phyloP scores from a whole-genome alignment of 768 basidiomycete genomes.

The Trametes elegans region DNA sequence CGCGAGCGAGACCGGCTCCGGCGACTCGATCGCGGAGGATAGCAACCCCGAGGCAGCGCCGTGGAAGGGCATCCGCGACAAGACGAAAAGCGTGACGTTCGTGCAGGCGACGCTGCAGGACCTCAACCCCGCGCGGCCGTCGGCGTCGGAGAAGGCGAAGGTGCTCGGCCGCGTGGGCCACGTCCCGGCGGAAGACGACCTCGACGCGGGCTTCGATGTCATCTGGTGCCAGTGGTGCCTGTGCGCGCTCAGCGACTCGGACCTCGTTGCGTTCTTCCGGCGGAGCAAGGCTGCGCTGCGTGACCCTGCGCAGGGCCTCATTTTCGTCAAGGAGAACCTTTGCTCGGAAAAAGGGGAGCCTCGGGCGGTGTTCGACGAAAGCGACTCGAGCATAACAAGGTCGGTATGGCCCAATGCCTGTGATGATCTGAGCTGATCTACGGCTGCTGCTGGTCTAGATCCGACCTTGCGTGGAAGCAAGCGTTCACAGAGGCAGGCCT shows the following conservation, averaged over 20 bases:
- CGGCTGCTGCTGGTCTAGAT: slow-evolving; percentile 46
- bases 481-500: slow-evolving; percentile 76
- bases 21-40: slow-evolving; percentile 14
- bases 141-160: slow-evolving; percentile 32
- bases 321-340: slow-evolving; percentile 91
- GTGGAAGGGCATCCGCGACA: slow-evolving; percentile 71
- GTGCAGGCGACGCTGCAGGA: slow-evolving; percentile 77
- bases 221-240: slow-evolving; percentile 99
- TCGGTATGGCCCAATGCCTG: slow-evolving; percentile 26
- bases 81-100: slow-evolving; percentile 72
- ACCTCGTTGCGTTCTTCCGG: slow-evolving; percentile 76
- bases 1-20: slow-evolving; percentile 33
- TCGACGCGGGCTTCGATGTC: slow-evolving; percentile 74
- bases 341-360: slow-evolving; percentile 57
- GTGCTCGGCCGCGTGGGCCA: slow-evolving; percentile 70
- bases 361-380: slow-evolving; percentile 66
- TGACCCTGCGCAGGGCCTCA: slow-evolving; percentile 47
- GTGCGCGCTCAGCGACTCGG: slow-evolving; percentile 74
- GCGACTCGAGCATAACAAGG: slow-evolving; percentile 92
- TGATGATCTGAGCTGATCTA: background rate
- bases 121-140: slow-evolving; percentile 65
- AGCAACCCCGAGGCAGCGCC: slow-evolving; percentile 22
- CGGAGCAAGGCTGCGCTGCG: slow-evolving; percentile 61
- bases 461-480: slow-evolving; percentile 77
- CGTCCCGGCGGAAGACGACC: slow-evolving; percentile 37